Conservation (phyloP, 352 stramenopile species). For the Pythium monospermum region DNA sequence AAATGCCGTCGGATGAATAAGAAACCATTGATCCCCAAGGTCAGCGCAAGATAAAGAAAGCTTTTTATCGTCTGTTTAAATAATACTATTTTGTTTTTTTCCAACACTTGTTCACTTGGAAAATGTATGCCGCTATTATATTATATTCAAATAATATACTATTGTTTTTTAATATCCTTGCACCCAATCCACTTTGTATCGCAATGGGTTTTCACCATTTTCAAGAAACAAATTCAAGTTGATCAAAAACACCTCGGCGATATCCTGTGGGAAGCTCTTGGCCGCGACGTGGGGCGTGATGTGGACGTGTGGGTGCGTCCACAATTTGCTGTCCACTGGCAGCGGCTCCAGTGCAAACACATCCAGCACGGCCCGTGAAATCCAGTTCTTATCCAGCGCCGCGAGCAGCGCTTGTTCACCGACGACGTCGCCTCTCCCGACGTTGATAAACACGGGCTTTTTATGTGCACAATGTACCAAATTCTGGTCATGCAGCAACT, state of each 20-base stretch:
- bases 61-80: too few relatives aligned
- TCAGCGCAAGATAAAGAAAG: too few relatives aligned
- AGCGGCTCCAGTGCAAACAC: slow-evolving; percentile 60
- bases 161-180: too few relatives aligned
- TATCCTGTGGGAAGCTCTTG: slow-evolving; percentile 66
- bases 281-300: slow-evolving; percentile 83
- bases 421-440: slow-evolving; percentile 82
- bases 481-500: slow-evolving; percentile 48
- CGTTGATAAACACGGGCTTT: slow-evolving; percentile 82
- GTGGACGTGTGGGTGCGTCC: slow-evolving; percentile 48
- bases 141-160: too few relatives aligned
- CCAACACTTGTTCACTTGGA: too few relatives aligned
- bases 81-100: too few relatives aligned
- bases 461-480: slow-evolving; percentile 36
- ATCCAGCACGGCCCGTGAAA: slow-evolving; percentile 64
- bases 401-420: slow-evolving; percentile 47
- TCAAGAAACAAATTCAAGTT: slow-evolving; percentile 53
- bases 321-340: slow-evolving; percentile 49
- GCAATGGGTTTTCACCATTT: too few relatives aligned
- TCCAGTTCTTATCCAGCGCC: slow-evolving; percentile 49
- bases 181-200: too few relatives aligned
- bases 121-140: too few relatives aligned
- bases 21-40: too few relatives aligned
- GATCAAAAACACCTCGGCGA: slow-evolving; percentile 65
- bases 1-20: slow-evolving; percentile 19